phyloP scores from a whole-genome alignment of 1,284 basidiomycete species.

The Fomitopsis schrenkii region DNA sequence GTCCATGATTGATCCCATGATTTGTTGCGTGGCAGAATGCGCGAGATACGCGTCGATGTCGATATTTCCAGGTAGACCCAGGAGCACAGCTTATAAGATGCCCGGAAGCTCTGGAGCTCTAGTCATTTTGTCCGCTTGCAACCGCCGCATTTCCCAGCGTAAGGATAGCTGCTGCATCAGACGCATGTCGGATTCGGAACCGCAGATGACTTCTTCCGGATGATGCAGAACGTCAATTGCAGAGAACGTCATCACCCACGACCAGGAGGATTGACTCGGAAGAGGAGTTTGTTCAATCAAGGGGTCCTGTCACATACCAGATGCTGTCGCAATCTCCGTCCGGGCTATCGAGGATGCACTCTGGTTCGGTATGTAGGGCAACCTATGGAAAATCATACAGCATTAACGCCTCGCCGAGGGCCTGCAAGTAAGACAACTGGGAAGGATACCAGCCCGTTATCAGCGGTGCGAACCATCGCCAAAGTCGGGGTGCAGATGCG shows the following conservation, averaged over 20 bases:
- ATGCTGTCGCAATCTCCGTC: background rate
- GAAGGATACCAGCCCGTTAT: background rate
- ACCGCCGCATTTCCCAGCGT: too few species aligned
- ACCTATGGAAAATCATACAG: background rate
- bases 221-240: too few species aligned
- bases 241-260: too few species aligned
- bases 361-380: too few species aligned
- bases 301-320: background rate
- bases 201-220: background rate
- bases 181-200: background rate
- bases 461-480: constrained; percentile 5
- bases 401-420: background rate
- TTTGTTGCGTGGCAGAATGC: too few species aligned
- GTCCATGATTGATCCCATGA: too few species aligned
- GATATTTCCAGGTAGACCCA: too few species aligned
- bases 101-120: too few species aligned
- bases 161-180: too few species aligned
- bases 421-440: background rate
- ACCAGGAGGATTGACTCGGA: too few species aligned
- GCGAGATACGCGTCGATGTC: too few species aligned
- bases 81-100: too few species aligned
- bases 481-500: background rate
- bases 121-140: background rate
- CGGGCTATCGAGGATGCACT: background rate
- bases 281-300: background rate